These are phyloP conservation scores for Xylariaceae sp. DNA, from an alignment of 2,329 filamentous ascomycete genomes.

Conservation along the genomic window DNA sequence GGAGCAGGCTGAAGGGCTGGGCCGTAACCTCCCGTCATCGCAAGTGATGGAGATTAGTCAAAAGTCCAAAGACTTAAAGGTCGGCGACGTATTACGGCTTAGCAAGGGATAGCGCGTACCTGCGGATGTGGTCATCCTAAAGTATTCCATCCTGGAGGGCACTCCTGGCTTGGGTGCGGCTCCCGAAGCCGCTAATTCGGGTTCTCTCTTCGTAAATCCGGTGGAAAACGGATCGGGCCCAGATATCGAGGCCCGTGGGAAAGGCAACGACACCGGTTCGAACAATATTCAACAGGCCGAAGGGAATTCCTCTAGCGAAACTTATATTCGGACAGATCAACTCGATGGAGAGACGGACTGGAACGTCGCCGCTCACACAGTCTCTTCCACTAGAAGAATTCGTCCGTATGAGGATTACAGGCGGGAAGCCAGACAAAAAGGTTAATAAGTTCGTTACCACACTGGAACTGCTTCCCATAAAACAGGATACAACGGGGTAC, in stretches of 20 bases:
- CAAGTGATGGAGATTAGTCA: conserved; percentile 61
- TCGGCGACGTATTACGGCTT: conserved; percentile 92
- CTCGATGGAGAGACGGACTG: conserved; percentile 97
- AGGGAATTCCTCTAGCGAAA: conserved; percentile 61
- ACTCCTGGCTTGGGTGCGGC: no score
- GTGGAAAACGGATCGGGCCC: conserved; percentile 15
- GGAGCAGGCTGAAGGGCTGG: conserved; percentile 40
- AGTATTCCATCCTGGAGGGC: conserved; percentile 60
- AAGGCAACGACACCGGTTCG: conserved; percentile 24
- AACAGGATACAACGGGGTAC: conserved; percentile 38
- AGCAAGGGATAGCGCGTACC: conserved; percentile 88
- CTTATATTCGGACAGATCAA: conserved; percentile 95
- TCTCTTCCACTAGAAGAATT: conserved; percentile 67
- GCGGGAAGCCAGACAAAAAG: conserved; percentile 83
- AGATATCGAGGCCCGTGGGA: conserved; percentile 25
- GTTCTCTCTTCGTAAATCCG: conserved; percentile 34
- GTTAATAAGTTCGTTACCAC: conserved; percentile 96
- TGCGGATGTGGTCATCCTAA: conserved; percentile 90
- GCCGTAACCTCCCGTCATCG: conserved; percentile 35
- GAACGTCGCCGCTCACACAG: conserved; percentile 90
- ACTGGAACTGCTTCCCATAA: conserved; percentile 61
- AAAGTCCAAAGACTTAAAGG: conserved; percentile 80
- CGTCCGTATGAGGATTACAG: conserved; percentile 61
- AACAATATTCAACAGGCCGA: conserved; percentile 24
- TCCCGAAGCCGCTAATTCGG: conserved; percentile 26